Conservation (phyloP, 352 stramenopile species). For the Phytophthora boehmeriae region DNA sequence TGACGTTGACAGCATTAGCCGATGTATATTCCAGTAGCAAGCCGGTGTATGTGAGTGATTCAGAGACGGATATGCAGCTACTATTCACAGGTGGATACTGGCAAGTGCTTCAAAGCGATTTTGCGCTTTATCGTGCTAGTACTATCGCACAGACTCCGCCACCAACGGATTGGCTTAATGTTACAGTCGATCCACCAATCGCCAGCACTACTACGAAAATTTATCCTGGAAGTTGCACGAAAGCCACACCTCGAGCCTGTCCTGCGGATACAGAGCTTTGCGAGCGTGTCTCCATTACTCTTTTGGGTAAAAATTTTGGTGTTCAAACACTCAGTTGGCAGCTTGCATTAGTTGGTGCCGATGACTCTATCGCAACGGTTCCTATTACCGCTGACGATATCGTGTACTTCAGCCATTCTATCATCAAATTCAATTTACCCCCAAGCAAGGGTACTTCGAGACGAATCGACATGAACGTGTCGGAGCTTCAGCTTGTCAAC, state of each 20-base stretch:
- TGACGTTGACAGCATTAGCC: slow-evolving; percentile 37
- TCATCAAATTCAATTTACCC: slow-evolving; percentile 63
- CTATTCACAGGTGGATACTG: slow-evolving; percentile 45
- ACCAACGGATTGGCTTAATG: slow-evolving; percentile 38
- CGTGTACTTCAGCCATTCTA: slow-evolving; percentile 62
- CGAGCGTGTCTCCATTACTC: slow-evolving; percentile 48
- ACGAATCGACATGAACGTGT: slow-evolving; percentile 42
- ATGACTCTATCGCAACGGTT: slow-evolving; percentile 30
- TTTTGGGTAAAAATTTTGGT: slow-evolving; percentile 64
- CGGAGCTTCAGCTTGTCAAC: slow-evolving; percentile 36
- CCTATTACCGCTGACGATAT: slow-evolving; percentile 44
- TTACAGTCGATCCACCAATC: slow-evolving; percentile 18
- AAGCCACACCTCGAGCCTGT: slow-evolving; percentile 32
- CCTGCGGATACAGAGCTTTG: slow-evolving; percentile 48
- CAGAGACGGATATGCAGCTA: slow-evolving; percentile 26
- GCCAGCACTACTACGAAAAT: slow-evolving; percentile 36
- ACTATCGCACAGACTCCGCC: slow-evolving; percentile 33
- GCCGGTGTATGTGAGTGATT: slow-evolving; percentile 37
- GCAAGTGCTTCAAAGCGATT: slow-evolving; percentile 30
- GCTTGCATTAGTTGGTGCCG: slow-evolving; percentile 38
- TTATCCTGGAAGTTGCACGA: slow-evolving; percentile 40
- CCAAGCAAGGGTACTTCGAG: slow-evolving; percentile 51
- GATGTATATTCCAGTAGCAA: slow-evolving; percentile 50
- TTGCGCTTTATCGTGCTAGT: slow-evolving; percentile 31
- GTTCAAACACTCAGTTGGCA: slow-evolving; percentile 43